Percentiles rank a stretch among this genome's conserved stretches.
phyloP scores from a whole-genome alignment of 192 early-diverging fungal genomes.

The Coemansia reversa region DNA sequence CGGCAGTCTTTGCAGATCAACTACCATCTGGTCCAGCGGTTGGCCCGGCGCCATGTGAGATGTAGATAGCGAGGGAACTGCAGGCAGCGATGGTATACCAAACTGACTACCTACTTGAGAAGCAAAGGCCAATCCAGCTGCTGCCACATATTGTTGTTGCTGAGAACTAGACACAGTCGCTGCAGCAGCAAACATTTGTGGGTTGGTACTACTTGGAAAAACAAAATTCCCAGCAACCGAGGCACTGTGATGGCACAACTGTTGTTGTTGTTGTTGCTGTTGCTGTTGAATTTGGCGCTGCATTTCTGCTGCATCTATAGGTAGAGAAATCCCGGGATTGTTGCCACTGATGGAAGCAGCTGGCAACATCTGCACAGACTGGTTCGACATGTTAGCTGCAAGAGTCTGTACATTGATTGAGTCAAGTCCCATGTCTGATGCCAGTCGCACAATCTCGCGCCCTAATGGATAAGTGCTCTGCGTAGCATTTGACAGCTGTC shows the following conservation, averaged over 20 bases:
- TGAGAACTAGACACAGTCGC: conserved; percentile 1
- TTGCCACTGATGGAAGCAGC: background rate
- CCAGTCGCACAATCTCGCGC: conserved; percentile 27
- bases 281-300: conserved; percentile 11
- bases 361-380: conserved; percentile 13
- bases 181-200: conserved; percentile 4
- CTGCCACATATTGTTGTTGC: conserved; percentile 18
- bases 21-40: conserved; percentile 24
- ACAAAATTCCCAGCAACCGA: conserved; percentile 8
- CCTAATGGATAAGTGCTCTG: conserved; percentile 16
- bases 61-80: conserved; percentile 7
- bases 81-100: conserved; percentile 10
- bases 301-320: conserved; percentile 1
- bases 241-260: conserved; percentile 3
- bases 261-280: conserved; percentile 15
- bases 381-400: conserved; percentile 32
- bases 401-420: conserved; percentile 30
- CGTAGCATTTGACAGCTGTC: conserved; percentile 1
- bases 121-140: conserved; percentile 23
- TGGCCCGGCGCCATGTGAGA: conserved; percentile 4
- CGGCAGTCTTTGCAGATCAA: conserved; percentile 6
- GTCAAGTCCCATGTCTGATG: conserved; percentile 44
- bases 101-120: conserved; percentile 13
- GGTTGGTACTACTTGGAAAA: background rate
- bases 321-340: background rate